Evolutionary conservation across 2,329 filamentous ascomycete species (phyloP).

Genomic region (Helotiales sp.): DNA sequence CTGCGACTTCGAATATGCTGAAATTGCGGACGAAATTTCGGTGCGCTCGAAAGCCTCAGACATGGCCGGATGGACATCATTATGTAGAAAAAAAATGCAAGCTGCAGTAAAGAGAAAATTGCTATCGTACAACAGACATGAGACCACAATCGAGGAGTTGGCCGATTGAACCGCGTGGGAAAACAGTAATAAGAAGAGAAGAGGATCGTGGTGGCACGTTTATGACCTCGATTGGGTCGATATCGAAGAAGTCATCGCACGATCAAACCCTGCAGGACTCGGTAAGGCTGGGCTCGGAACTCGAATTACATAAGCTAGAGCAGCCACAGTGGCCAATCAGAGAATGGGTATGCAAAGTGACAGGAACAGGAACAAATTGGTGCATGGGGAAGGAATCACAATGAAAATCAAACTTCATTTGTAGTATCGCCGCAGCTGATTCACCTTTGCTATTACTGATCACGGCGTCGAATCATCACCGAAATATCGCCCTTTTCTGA

Average conservation of each 20-base stretch:
- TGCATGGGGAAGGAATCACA: neutral
- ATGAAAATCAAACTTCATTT: neutral
- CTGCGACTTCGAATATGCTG: constrained; percentile 33
- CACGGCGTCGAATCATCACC: constrained; percentile 3
- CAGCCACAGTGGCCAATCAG: neutral
- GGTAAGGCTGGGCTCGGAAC: no score
- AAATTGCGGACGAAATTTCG: constrained; percentile 28
- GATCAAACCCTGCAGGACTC: neutral
- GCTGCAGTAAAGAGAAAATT: constrained; percentile 16
- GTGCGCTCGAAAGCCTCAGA: constrained; percentile 29
- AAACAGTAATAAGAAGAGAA: constrained; percentile 7
- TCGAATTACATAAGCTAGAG: neutral
- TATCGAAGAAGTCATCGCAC: constrained; percentile 20
- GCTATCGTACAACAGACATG: constrained; percentile 36
- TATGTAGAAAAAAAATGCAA: constrained; percentile 27
- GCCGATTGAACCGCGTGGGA: constrained; percentile 11
- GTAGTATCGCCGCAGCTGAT: neutral
- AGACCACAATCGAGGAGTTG: constrained; percentile 35
- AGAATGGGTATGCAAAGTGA: neutral
- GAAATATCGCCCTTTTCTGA: neutral
- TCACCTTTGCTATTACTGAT: neutral
- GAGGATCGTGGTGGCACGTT: constrained; percentile 19
- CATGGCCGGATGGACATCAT: constrained; percentile 37
- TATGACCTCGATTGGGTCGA: constrained; percentile 21
- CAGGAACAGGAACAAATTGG: neutral